A percentile compares a stretch with the other conserved stretches of the same genome.
Evolutionary conservation across 1,139 yeast genomes (phyloP).

Genomic region (Meyerozyma smithsonii): DNA sequence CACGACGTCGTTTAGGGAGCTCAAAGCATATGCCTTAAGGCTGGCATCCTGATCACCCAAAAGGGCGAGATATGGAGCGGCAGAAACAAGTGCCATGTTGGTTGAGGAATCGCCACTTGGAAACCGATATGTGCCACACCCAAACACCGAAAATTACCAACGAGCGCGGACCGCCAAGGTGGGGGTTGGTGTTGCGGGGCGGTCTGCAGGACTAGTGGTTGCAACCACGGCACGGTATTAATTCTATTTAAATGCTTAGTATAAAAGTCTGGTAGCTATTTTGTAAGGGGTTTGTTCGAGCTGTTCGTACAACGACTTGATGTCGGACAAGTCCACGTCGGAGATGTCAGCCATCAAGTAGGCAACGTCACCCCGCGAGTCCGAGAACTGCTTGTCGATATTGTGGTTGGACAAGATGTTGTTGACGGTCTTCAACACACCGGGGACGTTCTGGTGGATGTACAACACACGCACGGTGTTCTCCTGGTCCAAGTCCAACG

Average conservation of each 20-base stretch:
- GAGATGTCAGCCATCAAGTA: conserved; percentile 97
- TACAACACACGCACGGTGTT: conserved; percentile 89
- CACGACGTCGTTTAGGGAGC: conserved; percentile 74
- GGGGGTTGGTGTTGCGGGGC: background rate
- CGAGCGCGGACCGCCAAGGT: no score
- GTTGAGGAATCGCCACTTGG: conserved; percentile 2
- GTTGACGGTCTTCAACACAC: conserved; percentile 96
- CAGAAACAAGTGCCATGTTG: conserved; percentile 62
- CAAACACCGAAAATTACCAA: background rate
- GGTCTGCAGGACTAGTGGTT: background rate
- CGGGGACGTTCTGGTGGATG: conserved; percentile 97
- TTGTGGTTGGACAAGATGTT: conserved; percentile 92
- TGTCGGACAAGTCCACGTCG: conserved; percentile 76
- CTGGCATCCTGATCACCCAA: conserved; percentile 74
- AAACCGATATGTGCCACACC: background rate
- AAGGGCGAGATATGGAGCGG: conserved; percentile 87
- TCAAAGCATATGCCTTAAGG: conserved; percentile 80
- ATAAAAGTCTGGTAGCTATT: conserved; percentile 85
- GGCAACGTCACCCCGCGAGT: conserved; percentile 93
- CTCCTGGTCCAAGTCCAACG: conserved; percentile 82
- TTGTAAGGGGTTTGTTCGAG: conserved; percentile 88
- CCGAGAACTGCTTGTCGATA: conserved; percentile 96
- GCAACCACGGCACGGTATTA: background rate
- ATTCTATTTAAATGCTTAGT: conserved; percentile 33
- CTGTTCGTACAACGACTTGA: conserved; percentile 79